These are phyloP conservation scores for Pelargonium exstipulatum DNA, from an alignment of 441 rosid genomes.

Conservation along the genomic window DNA sequence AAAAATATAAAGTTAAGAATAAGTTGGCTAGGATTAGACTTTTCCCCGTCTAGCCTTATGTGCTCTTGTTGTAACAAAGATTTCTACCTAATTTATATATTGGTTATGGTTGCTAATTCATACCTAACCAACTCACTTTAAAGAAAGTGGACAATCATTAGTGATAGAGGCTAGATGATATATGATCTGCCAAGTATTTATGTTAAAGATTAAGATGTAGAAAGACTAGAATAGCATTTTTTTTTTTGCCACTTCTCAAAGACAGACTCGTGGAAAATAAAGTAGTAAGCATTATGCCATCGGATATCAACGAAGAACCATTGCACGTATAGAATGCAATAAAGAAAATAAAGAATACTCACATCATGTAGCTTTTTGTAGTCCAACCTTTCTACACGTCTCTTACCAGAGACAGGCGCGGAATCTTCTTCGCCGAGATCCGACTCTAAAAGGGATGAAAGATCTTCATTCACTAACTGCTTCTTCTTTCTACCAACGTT, in stretches of 20 bases:
- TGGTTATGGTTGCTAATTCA: neutral
- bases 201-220: neutral
- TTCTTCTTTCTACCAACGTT: constrained; percentile 24
- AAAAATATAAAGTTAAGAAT: neutral
- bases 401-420: constrained; percentile 39
- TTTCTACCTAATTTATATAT: no score
- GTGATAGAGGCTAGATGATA: no score
- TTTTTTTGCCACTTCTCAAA: neutral
- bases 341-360: constrained; percentile 34
- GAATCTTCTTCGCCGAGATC: constrained; percentile 36
- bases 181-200: no score
- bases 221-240: neutral
- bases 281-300: neutral
- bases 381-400: constrained; percentile 68
- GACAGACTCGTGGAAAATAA: neutral
- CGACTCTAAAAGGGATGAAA: constrained; percentile 33
- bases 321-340: neutral
- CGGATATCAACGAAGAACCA: neutral
- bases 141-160: no score
- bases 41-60: no score
- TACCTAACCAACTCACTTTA: no score
- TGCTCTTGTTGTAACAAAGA: no score
- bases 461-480: constrained; percentile 28
- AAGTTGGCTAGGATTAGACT: no score
- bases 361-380: constrained; percentile 89